phyloP scores from a whole-genome alignment of 2,329 filamentous ascomycete genomes.

The Rhinocladiella similis region DNA sequence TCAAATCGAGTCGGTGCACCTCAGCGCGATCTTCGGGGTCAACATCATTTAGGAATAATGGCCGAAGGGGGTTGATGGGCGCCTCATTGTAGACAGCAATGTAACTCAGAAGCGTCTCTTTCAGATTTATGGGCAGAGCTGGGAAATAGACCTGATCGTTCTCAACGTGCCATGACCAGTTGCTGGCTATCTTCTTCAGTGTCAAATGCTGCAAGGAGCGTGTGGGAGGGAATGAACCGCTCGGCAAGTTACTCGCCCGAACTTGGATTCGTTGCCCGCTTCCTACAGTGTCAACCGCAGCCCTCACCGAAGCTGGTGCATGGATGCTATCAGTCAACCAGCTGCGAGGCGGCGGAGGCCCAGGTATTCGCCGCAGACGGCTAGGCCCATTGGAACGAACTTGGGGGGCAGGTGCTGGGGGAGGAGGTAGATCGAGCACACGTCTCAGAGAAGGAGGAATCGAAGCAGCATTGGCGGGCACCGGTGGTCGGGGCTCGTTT shows the following conservation, averaged over 20 bases:
- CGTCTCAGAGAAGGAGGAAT: slow-evolving; percentile 48
- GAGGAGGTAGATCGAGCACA: slow-evolving; percentile 46
- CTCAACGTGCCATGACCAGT: slow-evolving; percentile 58
- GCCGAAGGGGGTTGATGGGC: slow-evolving; percentile 47
- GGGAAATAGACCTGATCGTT: slow-evolving; percentile 58
- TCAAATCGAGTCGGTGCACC: slow-evolving; percentile 54
- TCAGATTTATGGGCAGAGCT: slow-evolving; percentile 52
- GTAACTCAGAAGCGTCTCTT: slow-evolving; percentile 57
- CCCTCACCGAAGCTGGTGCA: slow-evolving; percentile 13
- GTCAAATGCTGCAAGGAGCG: slow-evolving; percentile 52
- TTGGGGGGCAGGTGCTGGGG: slow-evolving; percentile 42
- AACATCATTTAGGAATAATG: slow-evolving; percentile 45
- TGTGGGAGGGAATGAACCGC: slow-evolving; percentile 37
- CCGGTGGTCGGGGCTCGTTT: slow-evolving; percentile 15
- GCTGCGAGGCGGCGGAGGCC: slow-evolving; percentile 48
- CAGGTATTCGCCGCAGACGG: slow-evolving; percentile 41
- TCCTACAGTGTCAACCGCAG: slow-evolving; percentile 8
- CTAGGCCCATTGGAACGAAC: slow-evolving; percentile 36
- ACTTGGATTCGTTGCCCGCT: slow-evolving; percentile 19
- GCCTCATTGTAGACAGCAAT: slow-evolving; percentile 51
- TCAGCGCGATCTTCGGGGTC: slow-evolving; percentile 38
- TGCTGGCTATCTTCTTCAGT: slow-evolving; percentile 54
- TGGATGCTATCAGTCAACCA: slow-evolving; percentile 39
- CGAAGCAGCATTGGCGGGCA: slow-evolving; percentile 35
- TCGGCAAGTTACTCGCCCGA: slow-evolving; percentile 37